A percentile compares a stretch with the other conserved stretches of the same genome.
Conservation (phyloP, 345 rosid genomes). For the Clarkia xantiana region DNA sequence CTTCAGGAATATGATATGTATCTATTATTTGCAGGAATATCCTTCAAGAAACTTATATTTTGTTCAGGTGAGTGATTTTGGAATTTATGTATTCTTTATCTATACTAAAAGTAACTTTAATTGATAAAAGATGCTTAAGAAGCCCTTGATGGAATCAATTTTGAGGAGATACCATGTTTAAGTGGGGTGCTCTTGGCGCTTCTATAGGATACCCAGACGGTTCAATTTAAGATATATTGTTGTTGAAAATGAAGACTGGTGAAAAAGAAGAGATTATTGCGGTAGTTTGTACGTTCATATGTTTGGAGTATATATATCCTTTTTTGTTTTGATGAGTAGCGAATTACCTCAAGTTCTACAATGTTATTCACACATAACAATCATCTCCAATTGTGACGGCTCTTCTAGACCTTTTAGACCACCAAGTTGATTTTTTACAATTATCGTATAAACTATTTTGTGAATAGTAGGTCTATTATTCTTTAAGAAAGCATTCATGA, state of each 20-base stretch:
- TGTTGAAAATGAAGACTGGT: conserved; percentile 84
- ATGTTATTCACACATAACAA: conserved; percentile 84
- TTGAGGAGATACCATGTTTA: conserved; percentile 62
- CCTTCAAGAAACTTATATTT: conserved; percentile 51
- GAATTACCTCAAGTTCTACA: conserved; percentile 80
- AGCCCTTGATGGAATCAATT: conserved; percentile 87
- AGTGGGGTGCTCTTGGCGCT: conserved; percentile 86
- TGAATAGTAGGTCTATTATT: not conserved
- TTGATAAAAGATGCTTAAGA: conserved; percentile 33
- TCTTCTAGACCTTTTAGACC: conserved; percentile 58
- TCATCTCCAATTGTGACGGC: conserved; percentile 89
- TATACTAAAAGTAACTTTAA: not conserved
- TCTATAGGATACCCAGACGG: conserved; percentile 85
- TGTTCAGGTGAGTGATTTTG: conserved; percentile 43
- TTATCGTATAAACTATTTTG: conserved; percentile 39
- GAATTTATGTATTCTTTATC: not conserved
- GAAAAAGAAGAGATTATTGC: conserved; percentile 65
- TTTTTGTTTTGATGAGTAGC: conserved; percentile 27
- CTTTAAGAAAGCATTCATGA: not conserved
- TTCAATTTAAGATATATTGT: conserved; percentile 87
- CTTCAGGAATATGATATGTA: conserved; percentile 1
- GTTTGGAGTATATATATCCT: not conserved
- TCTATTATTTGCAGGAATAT: conserved; percentile 36
- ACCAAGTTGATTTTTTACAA: conserved; percentile 83
- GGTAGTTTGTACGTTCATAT: conserved; percentile 20